Conservation (phyloP, 345 rosid genomes). For the Firmiana major region DNA sequence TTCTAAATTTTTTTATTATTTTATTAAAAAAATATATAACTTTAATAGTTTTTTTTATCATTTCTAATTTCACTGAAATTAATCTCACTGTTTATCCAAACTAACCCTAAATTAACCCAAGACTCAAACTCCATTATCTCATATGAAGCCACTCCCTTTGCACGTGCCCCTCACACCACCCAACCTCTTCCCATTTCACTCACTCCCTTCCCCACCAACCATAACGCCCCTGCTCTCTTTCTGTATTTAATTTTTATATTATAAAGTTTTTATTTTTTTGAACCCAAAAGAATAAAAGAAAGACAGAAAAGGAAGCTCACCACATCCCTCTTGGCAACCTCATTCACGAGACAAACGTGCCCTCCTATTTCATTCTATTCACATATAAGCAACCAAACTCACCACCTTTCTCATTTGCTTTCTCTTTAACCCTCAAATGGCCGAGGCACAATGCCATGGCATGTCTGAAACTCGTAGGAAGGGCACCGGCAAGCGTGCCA, state of each 20-base stretch:
- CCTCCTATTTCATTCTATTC: conserved; percentile 23
- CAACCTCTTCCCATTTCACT: conserved; percentile 32
- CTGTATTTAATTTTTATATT: neutral
- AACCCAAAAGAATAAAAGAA: conserved; percentile 16
- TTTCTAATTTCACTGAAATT: no score
- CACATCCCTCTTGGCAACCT: conserved; percentile 61
- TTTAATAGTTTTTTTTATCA: no score
- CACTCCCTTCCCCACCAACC: conserved; percentile 34
- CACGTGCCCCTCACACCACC: conserved; percentile 39
- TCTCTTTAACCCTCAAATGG: conserved; percentile 32
- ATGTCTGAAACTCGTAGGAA: conserved; percentile 45
- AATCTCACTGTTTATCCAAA: no score
- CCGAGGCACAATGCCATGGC: conserved; percentile 41
- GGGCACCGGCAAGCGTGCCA: conserved; percentile 31
- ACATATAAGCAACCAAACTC: conserved; percentile 39
- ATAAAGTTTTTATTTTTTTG: neutral
- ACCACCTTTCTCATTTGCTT: conserved; percentile 27
- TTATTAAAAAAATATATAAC: no score
- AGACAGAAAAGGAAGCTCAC: conserved; percentile 31
- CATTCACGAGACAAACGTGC: conserved; percentile 88
- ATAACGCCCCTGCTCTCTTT: conserved; percentile 22
- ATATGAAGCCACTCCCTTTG: conserved; percentile 28
- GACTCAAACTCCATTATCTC: neutral
- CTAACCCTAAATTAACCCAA: neutral
- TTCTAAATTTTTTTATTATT: no score